Base-by-base conservation (phyloP, 352 stramenopile species). In the Globisporangium camurandrum region DNA sequence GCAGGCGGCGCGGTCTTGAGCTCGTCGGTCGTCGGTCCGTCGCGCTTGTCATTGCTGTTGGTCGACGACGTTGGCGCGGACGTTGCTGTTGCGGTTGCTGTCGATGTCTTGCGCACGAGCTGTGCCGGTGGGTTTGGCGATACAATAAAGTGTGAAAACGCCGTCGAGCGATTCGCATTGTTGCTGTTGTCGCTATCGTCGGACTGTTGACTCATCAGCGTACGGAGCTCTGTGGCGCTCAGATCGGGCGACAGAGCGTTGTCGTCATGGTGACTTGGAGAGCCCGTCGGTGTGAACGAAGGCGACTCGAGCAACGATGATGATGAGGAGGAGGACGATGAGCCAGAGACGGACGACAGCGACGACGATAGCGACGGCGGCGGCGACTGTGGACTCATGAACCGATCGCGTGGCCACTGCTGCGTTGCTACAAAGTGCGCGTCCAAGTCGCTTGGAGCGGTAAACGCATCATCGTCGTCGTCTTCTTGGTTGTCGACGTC, bases 401-500 rank as follows among this genome's bases (percentile, higher is more conserved):
- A 56, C 19, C 26, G 17, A 23, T 38, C 34, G 24, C 33, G 16
- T 2, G n/a, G 23, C 1, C 31, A 40, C 19, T 33, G 12, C 7
- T 39, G 22, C 8, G 30, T n/a, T 5, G 7, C 1, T 17, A n/a
- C n/a, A n/a, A n/a, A n/a, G n/a, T n/a, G n/a, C n/a, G n/a, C n/a
- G n/a, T n/a, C n/a, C n/a, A n/a, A n/a, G n/a, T n/a, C n/a, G n/a
- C n/a, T n/a, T n/a, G n/a, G n/a, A n/a, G n/a, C n/a, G n/a, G n/a
- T n/a, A n/a, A n/a, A n/a, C n/a, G n/a, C n/a, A n/a, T n/a, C n/a
- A n/a, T n/a, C n/a, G 12, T 43, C 6, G 31, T 43, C 24, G 11
- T 74, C 59, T 1, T 31, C 19, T 14, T 78, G 67, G 17, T 59
- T 61, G 17, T 66, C 36, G 24, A 58, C 73, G 49, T 66, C 70